Conservation (phyloP, 106 monocot genomes). For the Apostasia ramifera region DNA sequence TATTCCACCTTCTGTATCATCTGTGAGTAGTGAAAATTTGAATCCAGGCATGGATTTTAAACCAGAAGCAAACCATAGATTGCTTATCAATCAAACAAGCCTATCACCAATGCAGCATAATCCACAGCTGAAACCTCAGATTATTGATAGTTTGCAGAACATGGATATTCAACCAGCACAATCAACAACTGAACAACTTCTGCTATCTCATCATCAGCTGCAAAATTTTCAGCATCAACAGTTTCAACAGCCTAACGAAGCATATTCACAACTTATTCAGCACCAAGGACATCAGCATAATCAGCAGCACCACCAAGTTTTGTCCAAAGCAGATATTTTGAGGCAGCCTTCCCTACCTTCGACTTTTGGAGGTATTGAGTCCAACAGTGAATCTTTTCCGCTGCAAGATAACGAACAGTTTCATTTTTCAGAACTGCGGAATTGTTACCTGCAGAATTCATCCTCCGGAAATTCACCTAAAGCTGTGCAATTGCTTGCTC, state of each 20-base stretch:
- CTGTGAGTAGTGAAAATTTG: constrained; percentile 38
- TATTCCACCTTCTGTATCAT: constrained; percentile 33
- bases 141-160: constrained; percentile 55
- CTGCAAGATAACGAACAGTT: constrained; percentile 33
- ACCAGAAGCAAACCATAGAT: constrained; percentile 27
- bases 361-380: constrained; percentile 28
- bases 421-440: constrained; percentile 42
- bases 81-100: constrained; percentile 31
- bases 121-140: constrained; percentile 35
- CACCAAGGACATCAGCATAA: constrained; percentile 27
- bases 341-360: constrained; percentile 36
- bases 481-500: constrained; percentile 29
- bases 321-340: constrained; percentile 24
- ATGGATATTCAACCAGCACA: constrained; percentile 57
- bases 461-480: constrained; percentile 22
- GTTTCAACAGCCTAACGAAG: constrained; percentile 39
- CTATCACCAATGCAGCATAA: constrained; percentile 42
- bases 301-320: constrained; percentile 36
- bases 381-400: constrained; percentile 31
- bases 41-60: constrained; percentile 47
- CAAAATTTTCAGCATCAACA: constrained; percentile 43
- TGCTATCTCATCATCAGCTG: constrained; percentile 45
- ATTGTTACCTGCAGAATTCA: constrained; percentile 38
- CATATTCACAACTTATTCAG: constrained; percentile 36
- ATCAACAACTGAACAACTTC: constrained; percentile 26